Evolutionary conservation across 805 yeast species (phyloP).

Genomic region (Wickerhamiella kurtzmanii): DNA sequence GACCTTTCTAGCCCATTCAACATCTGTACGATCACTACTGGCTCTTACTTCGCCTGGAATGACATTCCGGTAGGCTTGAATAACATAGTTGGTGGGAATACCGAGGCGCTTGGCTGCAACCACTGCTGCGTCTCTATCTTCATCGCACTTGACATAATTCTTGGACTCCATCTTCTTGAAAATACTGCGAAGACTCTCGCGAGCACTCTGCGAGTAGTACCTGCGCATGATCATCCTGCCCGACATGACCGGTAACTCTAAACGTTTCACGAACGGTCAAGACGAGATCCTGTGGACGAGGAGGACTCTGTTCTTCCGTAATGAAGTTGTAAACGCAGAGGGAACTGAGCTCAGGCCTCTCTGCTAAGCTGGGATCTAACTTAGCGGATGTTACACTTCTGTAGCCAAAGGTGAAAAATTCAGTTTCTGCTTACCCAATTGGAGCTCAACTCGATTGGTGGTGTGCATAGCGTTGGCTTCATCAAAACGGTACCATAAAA

Average conservation of each 20-base stretch:
- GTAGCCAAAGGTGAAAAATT: neutral
- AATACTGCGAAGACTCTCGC: slow-evolving; percentile 22
- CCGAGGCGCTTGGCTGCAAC: slow-evolving; percentile 23
- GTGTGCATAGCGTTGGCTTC: neutral
- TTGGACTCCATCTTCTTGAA: slow-evolving; percentile 22
- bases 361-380: too few species aligned
- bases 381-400: too few species aligned
- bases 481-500: neutral
- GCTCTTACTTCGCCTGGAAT: slow-evolving; percentile 14
- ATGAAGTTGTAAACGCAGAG: too few species aligned
- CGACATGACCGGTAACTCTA: too few species aligned
- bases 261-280: too few species aligned
- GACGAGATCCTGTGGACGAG: too few species aligned
- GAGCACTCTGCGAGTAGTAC: slow-evolving; percentile 13
- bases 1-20: neutral
- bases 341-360: too few species aligned
- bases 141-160: slow-evolving; percentile 20
- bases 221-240: slow-evolving; percentile 6
- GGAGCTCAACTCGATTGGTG: neutral
- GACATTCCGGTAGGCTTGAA: slow-evolving; percentile 19
- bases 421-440: neutral
- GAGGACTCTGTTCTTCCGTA: too few species aligned
- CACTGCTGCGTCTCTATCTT: slow-evolving; percentile 19
- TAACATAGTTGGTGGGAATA: slow-evolving; percentile 18
- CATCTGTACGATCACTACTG: slow-evolving; percentile 2